Percentiles rank a stretch among this genome's conserved stretches.
Conservation (phyloP, 2,329 filamentous ascomycete species). For the Fusarium marasasianum region DNA sequence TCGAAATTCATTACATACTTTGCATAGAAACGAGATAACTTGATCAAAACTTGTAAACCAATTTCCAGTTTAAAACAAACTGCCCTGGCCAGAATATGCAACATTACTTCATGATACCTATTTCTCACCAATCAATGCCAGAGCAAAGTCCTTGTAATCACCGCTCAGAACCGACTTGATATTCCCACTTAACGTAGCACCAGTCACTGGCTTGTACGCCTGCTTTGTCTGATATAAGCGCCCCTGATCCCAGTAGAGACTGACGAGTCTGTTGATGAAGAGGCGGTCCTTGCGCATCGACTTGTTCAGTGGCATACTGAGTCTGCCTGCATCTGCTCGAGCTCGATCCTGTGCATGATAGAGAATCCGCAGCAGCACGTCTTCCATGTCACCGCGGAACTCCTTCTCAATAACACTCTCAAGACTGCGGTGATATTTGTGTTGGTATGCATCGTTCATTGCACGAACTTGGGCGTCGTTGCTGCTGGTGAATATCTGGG, state of each 20-base stretch:
- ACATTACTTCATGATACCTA: neutral
- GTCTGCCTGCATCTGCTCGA: conserved; percentile 37
- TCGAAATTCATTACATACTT: neutral
- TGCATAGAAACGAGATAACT: neutral
- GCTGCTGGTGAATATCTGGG: conserved; percentile 45
- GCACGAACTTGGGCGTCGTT: conserved; percentile 47
- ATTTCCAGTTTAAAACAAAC: too few relatives aligned
- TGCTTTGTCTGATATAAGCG: conserved; percentile 56
- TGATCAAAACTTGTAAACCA: too few relatives aligned
- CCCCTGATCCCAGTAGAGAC: conserved; percentile 46
- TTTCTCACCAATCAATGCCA: conserved; percentile 45
- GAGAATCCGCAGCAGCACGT: conserved; percentile 46
- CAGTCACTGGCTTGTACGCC: conserved; percentile 67
- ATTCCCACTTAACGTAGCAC: conserved; percentile 55
- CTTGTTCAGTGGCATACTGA: conserved; percentile 41
- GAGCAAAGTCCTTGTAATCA: conserved; percentile 43
- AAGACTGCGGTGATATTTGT: conserved; percentile 47
- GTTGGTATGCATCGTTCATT: conserved; percentile 43
- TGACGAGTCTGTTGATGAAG: conserved; percentile 47
- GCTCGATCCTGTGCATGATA: conserved; percentile 38
- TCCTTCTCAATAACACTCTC: conserved; percentile 49
- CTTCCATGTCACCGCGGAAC: conserved; percentile 49
- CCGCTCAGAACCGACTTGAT: conserved; percentile 43
- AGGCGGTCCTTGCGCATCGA: conserved; percentile 43
- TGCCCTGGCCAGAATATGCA: accelerated